Conservation (phyloP, 495 filamentous ascomycete genomes). For the Neurospora discreta region DNA sequence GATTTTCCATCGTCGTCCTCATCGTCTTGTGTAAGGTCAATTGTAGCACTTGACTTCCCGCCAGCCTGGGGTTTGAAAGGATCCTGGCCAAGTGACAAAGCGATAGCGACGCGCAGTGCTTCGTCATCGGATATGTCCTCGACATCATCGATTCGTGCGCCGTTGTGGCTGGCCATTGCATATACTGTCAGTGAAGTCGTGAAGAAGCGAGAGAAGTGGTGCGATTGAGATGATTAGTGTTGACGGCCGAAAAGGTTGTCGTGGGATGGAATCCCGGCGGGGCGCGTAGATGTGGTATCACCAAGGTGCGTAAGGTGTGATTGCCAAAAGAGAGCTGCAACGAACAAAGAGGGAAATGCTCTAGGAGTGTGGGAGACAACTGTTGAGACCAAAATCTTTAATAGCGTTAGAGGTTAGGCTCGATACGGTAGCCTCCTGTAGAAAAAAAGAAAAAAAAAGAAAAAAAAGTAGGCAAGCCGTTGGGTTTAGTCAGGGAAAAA, state of each 20-base stretch:
- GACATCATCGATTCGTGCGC: constrained; percentile 12
- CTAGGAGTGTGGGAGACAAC: not conserved
- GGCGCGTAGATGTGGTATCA: not conserved
- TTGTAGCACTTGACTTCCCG: not conserved
- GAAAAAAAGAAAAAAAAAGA: not conserved
- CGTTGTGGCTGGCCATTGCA: constrained; percentile 8
- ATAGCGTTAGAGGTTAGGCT: too few species aligned
- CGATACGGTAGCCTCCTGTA: too few species aligned
- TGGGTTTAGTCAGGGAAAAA: not conserved
- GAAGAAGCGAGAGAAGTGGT: not conserved
- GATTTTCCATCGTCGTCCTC: constrained; percentile 1
- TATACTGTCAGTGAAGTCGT: not conserved
- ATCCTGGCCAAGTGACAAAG: constrained; percentile 30
- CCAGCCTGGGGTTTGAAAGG: not conserved
- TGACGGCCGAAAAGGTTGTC: not conserved
- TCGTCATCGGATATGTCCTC: constrained; percentile 30
- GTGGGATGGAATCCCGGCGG: not conserved
- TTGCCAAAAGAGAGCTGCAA: not conserved
- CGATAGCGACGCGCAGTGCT: constrained; percentile 33
- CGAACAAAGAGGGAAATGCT: not conserved
- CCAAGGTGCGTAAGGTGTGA: not conserved
- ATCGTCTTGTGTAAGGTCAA: constrained; percentile 14
- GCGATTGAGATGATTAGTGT: not conserved
- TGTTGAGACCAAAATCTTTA: not conserved
- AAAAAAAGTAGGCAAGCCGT: not conserved